Base-by-base conservation (phyloP, 2,329 filamentous ascomycete species). In the Volutella citrinella region DNA sequence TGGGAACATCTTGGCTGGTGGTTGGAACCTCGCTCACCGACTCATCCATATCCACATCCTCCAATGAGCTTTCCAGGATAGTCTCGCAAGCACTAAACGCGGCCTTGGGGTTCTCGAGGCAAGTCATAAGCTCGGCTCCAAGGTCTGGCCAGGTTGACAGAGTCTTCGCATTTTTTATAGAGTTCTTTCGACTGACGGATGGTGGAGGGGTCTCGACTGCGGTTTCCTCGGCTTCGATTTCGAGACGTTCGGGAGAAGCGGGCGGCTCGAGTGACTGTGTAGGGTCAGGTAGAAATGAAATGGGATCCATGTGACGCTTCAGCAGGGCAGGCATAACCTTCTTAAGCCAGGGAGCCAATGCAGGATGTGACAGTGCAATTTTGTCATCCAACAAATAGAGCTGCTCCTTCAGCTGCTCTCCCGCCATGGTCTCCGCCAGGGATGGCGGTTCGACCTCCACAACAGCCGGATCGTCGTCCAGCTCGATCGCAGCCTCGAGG, bases 391-490 rank as follows among this genome's bases (percentile, higher is more conserved):
- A 59, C 4, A 76, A 56, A 15, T 69, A 46, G 6, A 83, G 64
- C 26, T 76, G 66, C 19, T 69, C 59, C 43, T 76, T 80, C 30
- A 84, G 56, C 49, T 82, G 74, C 47, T 80, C 74, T 5, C 80
- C 80, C 0, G 79, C 78, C 40, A 81, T 71, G 1, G 69, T 76
- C 48, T 84, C 80, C 25, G 78, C 77, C 11, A 83, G 59, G 1
- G 78, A 80, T 0, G 76, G 75, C 1, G 80, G 79, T 19, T 79
- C 72, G 10, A 82, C 72, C 42, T 83, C 78, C 18, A 70, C 68
- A 3, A 81, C 63, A 4, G 78, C 69, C 0, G 80, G 80, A 45
- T 84, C 80, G 49, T 84, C 80, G 43, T 84, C 80, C 22, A 82
- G 61, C 55, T 84, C 80, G 19, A 84, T 74, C 6, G 80, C 79